phyloP scores from a whole-genome alignment of 2,329 filamentous ascomycete species.

The Coccinonectria pachysandricola region DNA sequence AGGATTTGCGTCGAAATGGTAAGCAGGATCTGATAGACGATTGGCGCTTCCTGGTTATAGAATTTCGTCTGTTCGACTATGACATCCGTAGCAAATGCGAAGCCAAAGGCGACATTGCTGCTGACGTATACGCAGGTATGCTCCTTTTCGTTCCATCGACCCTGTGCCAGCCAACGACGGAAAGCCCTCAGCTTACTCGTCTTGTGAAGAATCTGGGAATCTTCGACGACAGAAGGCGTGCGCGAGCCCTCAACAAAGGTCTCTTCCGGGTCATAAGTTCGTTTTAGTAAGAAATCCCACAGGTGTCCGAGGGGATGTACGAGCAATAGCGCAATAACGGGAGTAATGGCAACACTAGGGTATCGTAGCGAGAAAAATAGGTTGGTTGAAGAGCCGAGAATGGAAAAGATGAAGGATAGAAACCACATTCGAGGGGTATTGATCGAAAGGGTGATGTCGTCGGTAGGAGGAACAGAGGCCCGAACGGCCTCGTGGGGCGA shows the following conservation, averaged over 20 bases:
- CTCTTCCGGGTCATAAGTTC: conserved; percentile 41
- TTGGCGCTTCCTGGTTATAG: conserved; percentile 69
- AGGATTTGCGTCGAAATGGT: conserved; percentile 80
- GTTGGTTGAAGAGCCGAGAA: conserved; percentile 75
- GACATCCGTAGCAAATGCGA: conserved; percentile 81
- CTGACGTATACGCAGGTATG: conserved; percentile 83
- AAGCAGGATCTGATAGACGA: conserved; percentile 70
- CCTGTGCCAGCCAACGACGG: conserved; percentile 68
- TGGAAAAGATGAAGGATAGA: conserved; percentile 67
- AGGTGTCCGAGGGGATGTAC: conserved; percentile 74
- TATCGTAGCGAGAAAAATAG: conserved; percentile 85
- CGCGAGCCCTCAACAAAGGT: conserved; percentile 40
- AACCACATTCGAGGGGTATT: conserved; percentile 84
- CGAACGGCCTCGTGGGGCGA: conserved; percentile 71
- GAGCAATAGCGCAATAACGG: conserved; percentile 75
- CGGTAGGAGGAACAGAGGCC: conserved; percentile 65
- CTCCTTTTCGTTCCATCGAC: conserved; percentile 79
- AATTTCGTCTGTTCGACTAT: conserved; percentile 87
- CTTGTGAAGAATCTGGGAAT: conserved; percentile 9
- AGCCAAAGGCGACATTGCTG: conserved; percentile 83
- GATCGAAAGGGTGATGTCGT: conserved; percentile 69
- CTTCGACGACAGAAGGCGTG: conserved; percentile 10
- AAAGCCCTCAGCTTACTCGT: conserved; percentile 30
- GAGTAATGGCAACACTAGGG: conserved; percentile 81
- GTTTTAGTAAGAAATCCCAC: conserved; percentile 66